These are phyloP conservation scores for Byssoonygena ceratinophila DNA, from an alignment of 2,329 filamentous ascomycete genomes.

Conservation along the genomic window DNA sequence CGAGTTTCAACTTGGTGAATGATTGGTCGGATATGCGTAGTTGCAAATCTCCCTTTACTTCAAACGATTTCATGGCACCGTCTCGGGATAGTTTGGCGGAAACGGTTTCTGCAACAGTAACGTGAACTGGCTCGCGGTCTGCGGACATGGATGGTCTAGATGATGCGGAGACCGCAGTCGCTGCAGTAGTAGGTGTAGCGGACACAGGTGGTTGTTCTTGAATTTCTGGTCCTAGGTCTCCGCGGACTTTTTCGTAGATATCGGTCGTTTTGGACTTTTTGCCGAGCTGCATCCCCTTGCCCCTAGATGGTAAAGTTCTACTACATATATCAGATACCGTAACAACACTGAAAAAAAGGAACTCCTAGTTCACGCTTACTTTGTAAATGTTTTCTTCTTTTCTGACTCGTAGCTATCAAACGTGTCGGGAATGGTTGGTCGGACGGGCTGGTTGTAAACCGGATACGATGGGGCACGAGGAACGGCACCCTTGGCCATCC, in stretches of 20 bases:
- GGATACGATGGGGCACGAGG: slow-evolving; percentile 75
- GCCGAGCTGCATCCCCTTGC: slow-evolving; percentile 97
- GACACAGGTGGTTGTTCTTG: slow-evolving; percentile 66
- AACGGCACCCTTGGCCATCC: slow-evolving; percentile 55
- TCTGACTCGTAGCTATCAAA: slow-evolving; percentile 94
- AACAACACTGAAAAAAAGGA: background rate
- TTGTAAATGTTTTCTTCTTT: slow-evolving; percentile 84
- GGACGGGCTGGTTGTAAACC: slow-evolving; percentile 71
- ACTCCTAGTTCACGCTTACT: slow-evolving; percentile 42
- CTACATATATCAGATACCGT: slow-evolving; percentile 23
- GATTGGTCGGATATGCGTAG: slow-evolving; percentile 80
- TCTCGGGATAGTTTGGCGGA: slow-evolving; percentile 80
- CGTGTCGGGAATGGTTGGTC: slow-evolving; percentile 63
- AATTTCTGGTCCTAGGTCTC: slow-evolving; percentile 76
- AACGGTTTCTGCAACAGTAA: slow-evolving; percentile 83
- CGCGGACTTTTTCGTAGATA: slow-evolving; percentile 91
- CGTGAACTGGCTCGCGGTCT: slow-evolving; percentile 75
- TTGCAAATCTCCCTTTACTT: slow-evolving; percentile 84
- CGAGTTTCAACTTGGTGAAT: slow-evolving; percentile 84
- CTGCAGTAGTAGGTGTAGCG: slow-evolving; percentile 43
- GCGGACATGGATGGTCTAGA: slow-evolving; percentile 54
- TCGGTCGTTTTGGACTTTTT: slow-evolving; percentile 98
- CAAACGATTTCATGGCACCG: slow-evolving; percentile 72
- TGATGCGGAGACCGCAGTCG: slow-evolving; percentile 43
- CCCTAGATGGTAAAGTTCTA: slow-evolving; percentile 55